These are phyloP conservation scores for Gastrolobium bilobum DNA, from an alignment of 306 rosid species.

Conservation along the genomic window DNA sequence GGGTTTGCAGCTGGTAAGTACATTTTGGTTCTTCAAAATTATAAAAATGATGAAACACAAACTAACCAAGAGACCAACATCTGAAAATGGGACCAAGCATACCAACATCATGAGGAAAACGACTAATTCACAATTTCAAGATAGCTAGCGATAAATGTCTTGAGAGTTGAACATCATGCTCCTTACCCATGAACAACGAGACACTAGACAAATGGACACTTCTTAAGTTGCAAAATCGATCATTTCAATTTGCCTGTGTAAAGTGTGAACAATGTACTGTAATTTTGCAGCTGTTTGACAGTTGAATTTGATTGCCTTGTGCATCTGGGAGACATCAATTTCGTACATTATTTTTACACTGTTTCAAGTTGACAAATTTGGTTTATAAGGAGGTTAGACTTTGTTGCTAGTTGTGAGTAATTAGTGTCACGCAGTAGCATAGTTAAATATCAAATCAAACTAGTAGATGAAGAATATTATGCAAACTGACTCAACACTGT, in stretches of 20 bases:
- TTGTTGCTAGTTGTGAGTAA: background rate
- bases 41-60: conserved; percentile 77
- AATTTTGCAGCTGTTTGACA: background rate
- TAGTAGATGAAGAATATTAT: background rate
- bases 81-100: conserved; percentile 46
- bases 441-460: conserved; percentile 15
- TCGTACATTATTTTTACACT: background rate
- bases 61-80: conserved; percentile 55
- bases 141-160: background rate
- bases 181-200: no score
- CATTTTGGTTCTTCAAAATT: conserved; percentile 96
- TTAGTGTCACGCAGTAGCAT: background rate
- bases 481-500: conserved; percentile 3
- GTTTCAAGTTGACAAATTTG: background rate
- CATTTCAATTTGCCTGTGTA: background rate
- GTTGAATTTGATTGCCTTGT: conserved; percentile 4
- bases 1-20: conserved; percentile 85
- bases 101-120: conserved; percentile 20
- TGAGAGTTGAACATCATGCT: background rate
- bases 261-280: background rate
- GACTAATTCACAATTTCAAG: background rate
- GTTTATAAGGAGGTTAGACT: background rate
- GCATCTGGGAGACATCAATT: background rate
- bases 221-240: no score
- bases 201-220: background rate